Evolutionary conservation across 1,284 basidiomycete species (phyloP).

Genomic region (Tetrapyrgos nigripes): DNA sequence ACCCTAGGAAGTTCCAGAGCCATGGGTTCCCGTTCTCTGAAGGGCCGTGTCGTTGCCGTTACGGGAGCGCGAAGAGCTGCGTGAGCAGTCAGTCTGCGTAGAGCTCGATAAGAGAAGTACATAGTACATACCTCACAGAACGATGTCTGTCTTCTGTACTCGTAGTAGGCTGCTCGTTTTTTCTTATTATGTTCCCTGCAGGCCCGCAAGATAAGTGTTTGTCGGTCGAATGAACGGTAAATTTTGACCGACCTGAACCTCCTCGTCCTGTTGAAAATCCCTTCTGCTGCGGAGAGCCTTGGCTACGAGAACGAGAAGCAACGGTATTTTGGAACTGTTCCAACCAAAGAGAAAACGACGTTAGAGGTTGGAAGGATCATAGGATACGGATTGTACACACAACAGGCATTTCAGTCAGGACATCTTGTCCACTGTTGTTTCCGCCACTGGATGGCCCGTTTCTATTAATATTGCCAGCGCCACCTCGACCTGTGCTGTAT

Average conservation of each 20-base stretch:
- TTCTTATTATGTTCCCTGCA: neutral
- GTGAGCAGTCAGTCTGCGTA: neutral
- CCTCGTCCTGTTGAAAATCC: neutral
- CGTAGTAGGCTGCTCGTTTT: neutral
- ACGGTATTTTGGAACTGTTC: too few species aligned
- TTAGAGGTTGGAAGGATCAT: too few species aligned
- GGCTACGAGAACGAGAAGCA: neutral
- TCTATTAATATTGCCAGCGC: neutral
- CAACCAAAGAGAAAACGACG: neutral
- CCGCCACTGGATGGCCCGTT: neutral
- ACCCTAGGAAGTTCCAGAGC: too few species aligned
- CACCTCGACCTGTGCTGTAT: neutral
- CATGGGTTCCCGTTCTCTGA: neutral
- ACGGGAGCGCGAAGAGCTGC: neutral
- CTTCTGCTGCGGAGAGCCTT: neutral
- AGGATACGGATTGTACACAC: neutral
- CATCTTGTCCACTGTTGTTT: neutral
- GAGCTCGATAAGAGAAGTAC: neutral
- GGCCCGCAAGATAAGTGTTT: neutral
- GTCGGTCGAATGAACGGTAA: too few species aligned
- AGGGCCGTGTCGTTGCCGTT: neutral
- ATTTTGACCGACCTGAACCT: neutral
- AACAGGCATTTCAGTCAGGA: neutral
- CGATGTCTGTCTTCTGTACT: neutral
- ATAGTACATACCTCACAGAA: neutral